These are phyloP conservation scores for Microsporum ferrugineum DNA, from an alignment of 2,329 filamentous ascomycete species.

Conservation along the genomic window DNA sequence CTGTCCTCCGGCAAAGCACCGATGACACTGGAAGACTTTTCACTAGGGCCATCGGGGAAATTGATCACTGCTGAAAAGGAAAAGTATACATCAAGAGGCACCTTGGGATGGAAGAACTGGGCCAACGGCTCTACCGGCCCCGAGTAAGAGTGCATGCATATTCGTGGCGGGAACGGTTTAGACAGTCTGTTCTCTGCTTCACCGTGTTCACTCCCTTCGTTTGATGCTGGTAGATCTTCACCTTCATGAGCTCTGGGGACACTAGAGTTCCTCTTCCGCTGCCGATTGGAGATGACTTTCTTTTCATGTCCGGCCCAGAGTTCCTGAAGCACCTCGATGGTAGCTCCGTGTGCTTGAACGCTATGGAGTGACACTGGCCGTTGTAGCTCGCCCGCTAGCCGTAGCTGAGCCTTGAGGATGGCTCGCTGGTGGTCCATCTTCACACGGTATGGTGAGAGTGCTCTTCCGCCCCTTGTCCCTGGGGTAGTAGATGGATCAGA, in stretches of 20 bases:
- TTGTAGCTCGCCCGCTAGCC: conserved; percentile 46
- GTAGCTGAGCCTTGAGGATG: conserved; percentile 47
- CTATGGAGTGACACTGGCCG: conserved; percentile 52
- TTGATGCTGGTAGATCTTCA: conserved; percentile 20
- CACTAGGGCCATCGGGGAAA: conserved; percentile 44
- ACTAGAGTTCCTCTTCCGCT: conserved; percentile 29
- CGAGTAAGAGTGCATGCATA: conserved; percentile 91
- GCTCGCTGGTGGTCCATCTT: conserved; percentile 46
- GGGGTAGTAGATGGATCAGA: conserved; percentile 38
- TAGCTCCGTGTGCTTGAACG: conserved; percentile 50
- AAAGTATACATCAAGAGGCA: conserved; percentile 71
- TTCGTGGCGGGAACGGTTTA: conserved; percentile 67
- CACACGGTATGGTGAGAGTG: conserved; percentile 47
- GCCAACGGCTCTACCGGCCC: conserved; percentile 62
- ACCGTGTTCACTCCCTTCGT: conserved; percentile 6
- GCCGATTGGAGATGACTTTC: conserved; percentile 39
- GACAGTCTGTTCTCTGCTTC: conserved; percentile 15
- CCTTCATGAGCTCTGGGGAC: conserved; percentile 22
- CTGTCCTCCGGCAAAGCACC: conserved; percentile 62
- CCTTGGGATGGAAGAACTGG: conserved; percentile 61
- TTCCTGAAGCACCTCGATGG: conserved; percentile 45
- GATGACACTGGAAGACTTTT: conserved; percentile 55
- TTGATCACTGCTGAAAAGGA: conserved; percentile 84
- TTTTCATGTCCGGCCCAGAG: conserved; percentile 50
- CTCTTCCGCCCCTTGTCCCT: conserved; percentile 49